phyloP scores from a whole-genome alignment of 2,329 filamentous ascomycete genomes.

The Fusarium sp. region DNA sequence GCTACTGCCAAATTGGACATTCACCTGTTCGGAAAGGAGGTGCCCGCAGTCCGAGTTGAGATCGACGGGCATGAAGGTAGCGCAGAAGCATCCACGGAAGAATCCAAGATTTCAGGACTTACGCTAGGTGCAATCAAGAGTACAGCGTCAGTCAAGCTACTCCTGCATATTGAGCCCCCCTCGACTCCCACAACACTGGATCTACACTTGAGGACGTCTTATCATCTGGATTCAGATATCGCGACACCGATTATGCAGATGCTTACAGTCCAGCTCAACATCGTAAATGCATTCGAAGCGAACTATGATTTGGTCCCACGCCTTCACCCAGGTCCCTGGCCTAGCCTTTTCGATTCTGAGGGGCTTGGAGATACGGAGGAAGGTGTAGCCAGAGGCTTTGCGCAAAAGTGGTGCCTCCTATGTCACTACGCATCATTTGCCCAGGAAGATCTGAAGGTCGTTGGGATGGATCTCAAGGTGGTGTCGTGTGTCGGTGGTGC shows the following conservation, averaged over 20 bases:
- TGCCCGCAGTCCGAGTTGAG: slow-evolving; percentile 59
- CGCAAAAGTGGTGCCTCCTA: slow-evolving; percentile 83
- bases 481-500: slow-evolving; percentile 71
- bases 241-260: slow-evolving; percentile 84
- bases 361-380: slow-evolving; percentile 54
- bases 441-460: slow-evolving; percentile 72
- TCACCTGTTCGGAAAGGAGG: slow-evolving; percentile 69
- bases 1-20: slow-evolving; percentile 78
- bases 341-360: slow-evolving; percentile 81
- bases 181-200: slow-evolving; percentile 68
- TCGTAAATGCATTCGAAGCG: slow-evolving; percentile 89
- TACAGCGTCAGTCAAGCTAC: slow-evolving; percentile 56
- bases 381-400: slow-evolving; percentile 66
- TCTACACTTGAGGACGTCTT: slow-evolving; percentile 77
- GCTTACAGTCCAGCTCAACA: slow-evolving; percentile 73
- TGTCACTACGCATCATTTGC: slow-evolving; percentile 83
- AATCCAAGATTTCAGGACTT: slow-evolving; percentile 57
- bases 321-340: slow-evolving; percentile 83
- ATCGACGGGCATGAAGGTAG: slow-evolving; percentile 50
- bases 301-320: slow-evolving; percentile 88
- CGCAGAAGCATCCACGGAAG: slow-evolving; percentile 53
- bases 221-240: slow-evolving; percentile 81
- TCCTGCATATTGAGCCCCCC: slow-evolving; percentile 63
- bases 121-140: slow-evolving; percentile 60
- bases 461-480: slow-evolving; percentile 71